These are phyloP conservation scores for Quercus tomentella DNA, from an alignment of 331 rosid genomes.

Conservation along the genomic window DNA sequence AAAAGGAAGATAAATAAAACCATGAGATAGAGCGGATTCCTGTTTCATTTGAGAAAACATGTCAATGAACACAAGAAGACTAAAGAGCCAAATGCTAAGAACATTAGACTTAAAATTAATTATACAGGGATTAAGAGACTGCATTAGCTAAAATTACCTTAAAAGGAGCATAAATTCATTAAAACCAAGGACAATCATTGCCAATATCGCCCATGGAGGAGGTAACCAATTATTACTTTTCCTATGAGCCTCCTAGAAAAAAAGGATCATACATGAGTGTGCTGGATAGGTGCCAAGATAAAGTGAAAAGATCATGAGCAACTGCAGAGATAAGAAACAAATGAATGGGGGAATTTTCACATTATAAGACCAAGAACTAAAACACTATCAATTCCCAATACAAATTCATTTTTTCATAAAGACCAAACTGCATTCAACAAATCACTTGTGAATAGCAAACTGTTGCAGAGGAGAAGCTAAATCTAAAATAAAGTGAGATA, in stretches of 20 bases:
- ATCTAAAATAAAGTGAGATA: neutral
- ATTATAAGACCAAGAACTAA: neutral
- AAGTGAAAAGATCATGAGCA: neutral
- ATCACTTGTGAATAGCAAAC: neutral
- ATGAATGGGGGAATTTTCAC: neutral
- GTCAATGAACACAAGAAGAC: conserved; percentile 14
- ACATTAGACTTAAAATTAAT: neutral
- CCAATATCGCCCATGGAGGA: conserved; percentile 90
- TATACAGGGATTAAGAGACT: neutral
- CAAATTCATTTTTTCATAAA: neutral
- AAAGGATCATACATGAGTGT: neutral
- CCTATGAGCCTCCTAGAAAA: conserved; percentile 71
- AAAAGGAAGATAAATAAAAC: conserved; percentile 61
- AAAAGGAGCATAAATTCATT: conserved; percentile 84
- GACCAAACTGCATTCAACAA: neutral
- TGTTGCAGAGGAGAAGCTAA: neutral
- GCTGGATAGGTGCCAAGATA: too few species aligned
- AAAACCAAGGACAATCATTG: conserved; percentile 72
- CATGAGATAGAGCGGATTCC: conserved; percentile 75
- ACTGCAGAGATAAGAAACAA: neutral
- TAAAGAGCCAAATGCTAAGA: neutral
- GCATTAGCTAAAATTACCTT: conserved; percentile 41
- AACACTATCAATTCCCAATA: neutral
- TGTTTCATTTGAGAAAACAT: conserved; percentile 30
- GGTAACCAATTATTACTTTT: conserved; percentile 83